A percentile compares a stretch with the other conserved stretches of the same genome.
phyloP scores from a whole-genome alignment of 2,329 filamentous ascomycete species.

The Trichoderma oligosporum region DNA sequence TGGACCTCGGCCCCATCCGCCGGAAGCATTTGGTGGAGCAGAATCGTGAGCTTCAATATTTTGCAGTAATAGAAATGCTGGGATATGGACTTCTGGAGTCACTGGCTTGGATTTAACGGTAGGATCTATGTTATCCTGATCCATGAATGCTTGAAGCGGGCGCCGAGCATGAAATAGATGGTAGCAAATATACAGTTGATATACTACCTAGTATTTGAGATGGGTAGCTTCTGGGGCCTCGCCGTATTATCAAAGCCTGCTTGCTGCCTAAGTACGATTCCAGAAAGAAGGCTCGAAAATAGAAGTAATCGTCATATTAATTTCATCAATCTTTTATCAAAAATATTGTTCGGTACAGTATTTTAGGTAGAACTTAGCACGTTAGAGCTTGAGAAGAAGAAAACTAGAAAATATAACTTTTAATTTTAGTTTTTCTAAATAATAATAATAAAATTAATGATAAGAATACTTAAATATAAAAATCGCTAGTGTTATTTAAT shows the following conservation, averaged over 20 bases:
- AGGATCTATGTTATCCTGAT: neutral
- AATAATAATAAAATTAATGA: no score
- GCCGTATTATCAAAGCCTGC: neutral
- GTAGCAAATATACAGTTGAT: neutral
- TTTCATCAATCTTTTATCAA: no score
- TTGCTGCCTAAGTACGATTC: neutral
- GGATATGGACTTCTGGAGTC: constrained; percentile 25
- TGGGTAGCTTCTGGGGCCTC: neutral
- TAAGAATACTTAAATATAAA: no score
- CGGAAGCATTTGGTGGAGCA: constrained; percentile 26
- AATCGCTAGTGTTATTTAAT: no score
- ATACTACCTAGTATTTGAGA: neutral
- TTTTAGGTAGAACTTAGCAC: no score
- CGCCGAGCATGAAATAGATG: neutral
- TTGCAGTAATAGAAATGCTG: constrained; percentile 36
- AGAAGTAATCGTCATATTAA: no score
- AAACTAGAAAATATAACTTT: neutral
- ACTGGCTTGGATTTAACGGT: neutral
- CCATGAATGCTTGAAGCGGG: neutral
- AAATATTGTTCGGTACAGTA: no score
- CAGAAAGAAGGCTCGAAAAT: neutral
- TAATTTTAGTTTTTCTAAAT: no score
- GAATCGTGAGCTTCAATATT: constrained; percentile 34
- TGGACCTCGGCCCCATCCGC: constrained; percentile 23
- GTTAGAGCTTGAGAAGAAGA: no score